Conservation (phyloP, 2,329 filamentous ascomycete species). For the Delphinella strobiligena region DNA sequence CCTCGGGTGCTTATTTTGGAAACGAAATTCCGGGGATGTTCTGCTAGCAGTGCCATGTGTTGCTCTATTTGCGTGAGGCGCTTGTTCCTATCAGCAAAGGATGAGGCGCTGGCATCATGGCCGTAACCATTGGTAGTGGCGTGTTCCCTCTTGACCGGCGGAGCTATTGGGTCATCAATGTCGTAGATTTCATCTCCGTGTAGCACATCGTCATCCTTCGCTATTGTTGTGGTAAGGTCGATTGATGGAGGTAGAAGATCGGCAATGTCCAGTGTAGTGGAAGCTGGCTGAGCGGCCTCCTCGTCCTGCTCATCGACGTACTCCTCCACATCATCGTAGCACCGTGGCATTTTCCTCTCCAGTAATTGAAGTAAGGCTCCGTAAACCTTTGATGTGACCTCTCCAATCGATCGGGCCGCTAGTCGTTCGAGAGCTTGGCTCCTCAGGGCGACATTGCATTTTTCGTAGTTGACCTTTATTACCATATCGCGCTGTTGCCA, state of each 20-base stretch:
- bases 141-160: slow-evolving; percentile 9
- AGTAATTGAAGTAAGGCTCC: slow-evolving; percentile 57
- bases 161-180: slow-evolving; percentile 22
- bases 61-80: slow-evolving; percentile 51
- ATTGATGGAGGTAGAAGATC: slow-evolving; percentile 28
- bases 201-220: slow-evolving; percentile 9
- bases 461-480: slow-evolving; percentile 73
- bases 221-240: slow-evolving; percentile 24
- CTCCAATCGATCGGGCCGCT: slow-evolving; percentile 57
- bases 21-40: slow-evolving; percentile 57
- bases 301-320: slow-evolving; percentile 33
- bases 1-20: slow-evolving; percentile 52
- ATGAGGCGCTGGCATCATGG: slow-evolving; percentile 12
- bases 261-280: slow-evolving; percentile 29
- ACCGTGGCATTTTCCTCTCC: slow-evolving; percentile 56
- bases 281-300: slow-evolving; percentile 21
- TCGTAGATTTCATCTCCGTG: slow-evolving; percentile 9
- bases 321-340: slow-evolving; percentile 43
- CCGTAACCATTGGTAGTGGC: slow-evolving; percentile 6
- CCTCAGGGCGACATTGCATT: slow-evolving; percentile 69
- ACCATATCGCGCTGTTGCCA: slow-evolving; percentile 53
- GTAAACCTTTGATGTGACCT: slow-evolving; percentile 68
- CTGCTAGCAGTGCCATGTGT: slow-evolving; percentile 60
- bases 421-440: slow-evolving; percentile 66
- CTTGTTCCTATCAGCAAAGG: slow-evolving; percentile 24